Conservation (phyloP, 2,329 filamentous ascomycete species). For the Fusarium beomiforme region DNA sequence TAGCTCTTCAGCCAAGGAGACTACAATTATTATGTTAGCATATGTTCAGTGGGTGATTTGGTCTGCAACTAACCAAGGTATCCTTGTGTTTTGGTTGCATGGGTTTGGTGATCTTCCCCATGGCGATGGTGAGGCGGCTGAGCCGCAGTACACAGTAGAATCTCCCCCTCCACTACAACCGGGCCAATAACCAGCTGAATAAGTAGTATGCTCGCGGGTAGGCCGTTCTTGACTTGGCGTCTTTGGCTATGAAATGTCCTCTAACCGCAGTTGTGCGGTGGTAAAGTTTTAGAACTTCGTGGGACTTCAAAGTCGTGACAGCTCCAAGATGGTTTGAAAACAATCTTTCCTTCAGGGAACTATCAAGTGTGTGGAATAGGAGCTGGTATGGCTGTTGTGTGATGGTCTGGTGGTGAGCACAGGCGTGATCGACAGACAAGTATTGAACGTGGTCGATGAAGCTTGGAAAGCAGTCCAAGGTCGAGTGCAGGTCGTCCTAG, state of each 20-base stretch:
- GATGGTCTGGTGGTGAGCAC: constrained; percentile 4
- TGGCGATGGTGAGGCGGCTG: constrained; percentile 67
- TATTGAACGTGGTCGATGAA: constrained; percentile 34
- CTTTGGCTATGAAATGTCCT: constrained; percentile 35
- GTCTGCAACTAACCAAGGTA: constrained; percentile 64
- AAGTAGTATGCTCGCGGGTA: constrained; percentile 51
- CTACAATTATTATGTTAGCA: constrained; percentile 57
- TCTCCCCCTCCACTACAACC: constrained; percentile 68
- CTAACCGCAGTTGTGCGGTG: constrained; percentile 18
- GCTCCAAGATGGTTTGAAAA: background rate
- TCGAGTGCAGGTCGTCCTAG: constrained; percentile 55
- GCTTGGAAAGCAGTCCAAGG: constrained; percentile 45
- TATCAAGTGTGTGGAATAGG: background rate
- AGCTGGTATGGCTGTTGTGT: background rate
- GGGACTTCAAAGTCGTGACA: constrained; percentile 8
- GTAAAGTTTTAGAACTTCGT: constrained; percentile 14
- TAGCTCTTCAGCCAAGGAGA: constrained; percentile 89
- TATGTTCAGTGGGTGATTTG: background rate
- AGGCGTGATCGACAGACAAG: constrained; percentile 20
- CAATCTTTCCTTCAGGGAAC: background rate
- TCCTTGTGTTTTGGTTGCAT: constrained; percentile 75
- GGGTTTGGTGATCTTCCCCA: constrained; percentile 75
- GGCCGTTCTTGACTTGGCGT: constrained; percentile 48
- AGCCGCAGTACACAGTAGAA: constrained; percentile 61
- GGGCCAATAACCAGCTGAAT: constrained; percentile 49